phyloP scores from a whole-genome alignment of 2,329 filamentous ascomycete genomes.

The Penicillium sp. region DNA sequence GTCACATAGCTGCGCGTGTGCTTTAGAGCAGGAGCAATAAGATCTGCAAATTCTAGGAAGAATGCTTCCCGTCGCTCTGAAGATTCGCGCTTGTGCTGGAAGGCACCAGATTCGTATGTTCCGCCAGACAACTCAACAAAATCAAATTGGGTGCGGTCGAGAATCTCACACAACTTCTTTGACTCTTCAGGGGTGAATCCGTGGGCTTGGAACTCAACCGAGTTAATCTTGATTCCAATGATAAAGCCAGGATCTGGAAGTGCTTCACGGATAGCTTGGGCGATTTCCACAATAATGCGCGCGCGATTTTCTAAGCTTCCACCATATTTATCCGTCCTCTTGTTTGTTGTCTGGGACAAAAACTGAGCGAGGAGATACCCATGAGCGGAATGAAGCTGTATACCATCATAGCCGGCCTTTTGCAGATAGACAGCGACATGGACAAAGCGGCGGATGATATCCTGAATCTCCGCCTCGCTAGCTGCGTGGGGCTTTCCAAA shows the following conservation, averaged over 20 bases:
- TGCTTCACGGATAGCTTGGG: slow-evolving; percentile 19
- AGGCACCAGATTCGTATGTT: slow-evolving; percentile 57
- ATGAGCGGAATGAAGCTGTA: slow-evolving; percentile 18
- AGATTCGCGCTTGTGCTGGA: slow-evolving; percentile 53
- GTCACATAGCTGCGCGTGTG: slow-evolving; percentile 49
- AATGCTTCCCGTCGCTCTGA: slow-evolving; percentile 59
- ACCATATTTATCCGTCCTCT: slow-evolving; percentile 21
- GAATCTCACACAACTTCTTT: slow-evolving; percentile 36
- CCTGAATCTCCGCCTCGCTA: slow-evolving; percentile 19
- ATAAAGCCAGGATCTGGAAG: slow-evolving; percentile 15
- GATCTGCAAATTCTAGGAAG: slow-evolving; percentile 61
- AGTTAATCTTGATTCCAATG: slow-evolving; percentile 20
- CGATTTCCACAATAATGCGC: slow-evolving; percentile 22
- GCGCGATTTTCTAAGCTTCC: slow-evolving; percentile 23
- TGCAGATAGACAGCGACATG: slow-evolving; percentile 22
- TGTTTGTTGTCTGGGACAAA: slow-evolving; percentile 19
- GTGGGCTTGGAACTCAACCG: slow-evolving; percentile 4
- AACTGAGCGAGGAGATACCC: slow-evolving; percentile 27
- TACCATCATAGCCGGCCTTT: slow-evolving; percentile 25
- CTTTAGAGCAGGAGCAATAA: slow-evolving; percentile 46
- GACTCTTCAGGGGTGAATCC: slow-evolving; percentile 5
- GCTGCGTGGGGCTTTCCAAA: slow-evolving; percentile 22
- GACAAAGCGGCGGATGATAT: slow-evolving; percentile 20
- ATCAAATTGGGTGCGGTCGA: slow-evolving; percentile 33
- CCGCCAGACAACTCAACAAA: slow-evolving; percentile 60